Evolutionary conservation across 768 basidiomycete species (phyloP), one percentile per base, ranked within the genome.

Genomic region (Rubroboletus satanas): DNA sequence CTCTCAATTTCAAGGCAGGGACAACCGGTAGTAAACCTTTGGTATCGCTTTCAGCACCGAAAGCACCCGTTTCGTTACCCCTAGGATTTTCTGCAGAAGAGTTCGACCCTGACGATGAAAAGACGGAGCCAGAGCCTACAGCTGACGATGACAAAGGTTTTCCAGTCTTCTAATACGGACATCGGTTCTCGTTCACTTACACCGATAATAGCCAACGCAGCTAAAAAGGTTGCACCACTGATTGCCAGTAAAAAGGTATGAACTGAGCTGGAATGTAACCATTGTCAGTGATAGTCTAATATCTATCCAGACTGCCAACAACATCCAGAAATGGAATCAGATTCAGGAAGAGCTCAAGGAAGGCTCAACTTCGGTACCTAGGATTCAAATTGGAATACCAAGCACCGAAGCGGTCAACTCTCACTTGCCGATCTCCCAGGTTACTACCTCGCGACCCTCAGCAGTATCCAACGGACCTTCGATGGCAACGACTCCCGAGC

Each of bases 321-420:
- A 94, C 64, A 98, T 99, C 67, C 86, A 81, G 64, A 98, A 98
- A 69, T 99, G 96, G 97, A 98, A 95, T 68, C 88, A 87, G 74
- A 91, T 95, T 10, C 92, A 96, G 72, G 88, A 87, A 72, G 95
- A 93, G 64, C 79, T 97, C 47, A 82, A 80, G 35, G 77, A 82
- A 56, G 71, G 76, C 41, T 53, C 73, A 32, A 66, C 63, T 56
- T 43, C 65, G 47, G 65, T 54, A 38, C 54, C 68, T 38, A 68
- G 50, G 45, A 52, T 58, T 28, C 59, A 51, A 37, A 41, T 36
- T 41, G 59, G 26, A 15, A 17, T 51, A 4, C 17, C 65, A 32
- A 54, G 9, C 39, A 36, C 56, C 2, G 58, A 67, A 51, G 52
- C 37, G 21, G 42, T 23, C 5, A 31, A 8, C 26, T 17, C 33